A percentile compares a stretch with the other conserved stretches of the same genome.
Evolutionary conservation across 352 stramenopile species (phyloP).

Genomic region (Phytophthora ohioensis): DNA sequence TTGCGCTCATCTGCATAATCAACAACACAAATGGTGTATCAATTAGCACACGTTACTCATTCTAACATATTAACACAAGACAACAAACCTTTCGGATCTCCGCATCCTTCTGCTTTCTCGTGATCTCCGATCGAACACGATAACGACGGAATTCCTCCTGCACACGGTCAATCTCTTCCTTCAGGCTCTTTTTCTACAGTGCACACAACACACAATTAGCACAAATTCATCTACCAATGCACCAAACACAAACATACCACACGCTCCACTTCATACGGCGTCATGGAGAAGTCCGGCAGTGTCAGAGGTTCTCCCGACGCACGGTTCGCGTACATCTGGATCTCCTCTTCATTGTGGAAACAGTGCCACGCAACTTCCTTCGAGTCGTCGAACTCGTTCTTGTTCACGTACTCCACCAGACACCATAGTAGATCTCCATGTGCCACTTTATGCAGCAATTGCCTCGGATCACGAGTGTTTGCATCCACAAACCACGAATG

Average conservation of each 20-base stretch:
- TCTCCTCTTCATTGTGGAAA: conserved; percentile 69
- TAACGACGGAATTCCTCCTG: conserved; percentile 91
- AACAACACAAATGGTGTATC: not conserved
- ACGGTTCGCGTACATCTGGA: conserved; percentile 65
- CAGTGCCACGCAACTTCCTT: conserved; percentile 77
- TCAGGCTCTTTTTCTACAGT: conserved; percentile 80
- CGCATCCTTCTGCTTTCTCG: conserved; percentile 89
- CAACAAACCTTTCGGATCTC: conserved; percentile 81
- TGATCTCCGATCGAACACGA: conserved; percentile 88
- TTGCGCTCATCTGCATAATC: conserved; percentile 75
- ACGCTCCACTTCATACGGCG: conserved; percentile 75
- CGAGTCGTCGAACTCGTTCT: conserved; percentile 74
- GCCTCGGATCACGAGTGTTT: conserved; percentile 63
- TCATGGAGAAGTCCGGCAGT: conserved; percentile 74
- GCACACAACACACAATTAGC: not conserved
- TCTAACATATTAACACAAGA: not conserved
- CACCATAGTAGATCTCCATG: conserved; percentile 75
- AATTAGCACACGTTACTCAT: conserved; percentile 5
- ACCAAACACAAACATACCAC: conserved; percentile 47
- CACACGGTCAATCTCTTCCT: conserved; percentile 84
- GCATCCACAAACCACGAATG: conserved; percentile 64
- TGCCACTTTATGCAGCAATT: conserved; percentile 75
- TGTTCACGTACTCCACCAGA: conserved; percentile 81
- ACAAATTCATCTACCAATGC: not conserved
- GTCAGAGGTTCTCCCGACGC: conserved; percentile 69